A percentile compares a stretch with the other conserved stretches of the same genome.
phyloP scores from a whole-genome alignment of 1,284 basidiomycete genomes.

The Moesziomyces sp. region DNA sequence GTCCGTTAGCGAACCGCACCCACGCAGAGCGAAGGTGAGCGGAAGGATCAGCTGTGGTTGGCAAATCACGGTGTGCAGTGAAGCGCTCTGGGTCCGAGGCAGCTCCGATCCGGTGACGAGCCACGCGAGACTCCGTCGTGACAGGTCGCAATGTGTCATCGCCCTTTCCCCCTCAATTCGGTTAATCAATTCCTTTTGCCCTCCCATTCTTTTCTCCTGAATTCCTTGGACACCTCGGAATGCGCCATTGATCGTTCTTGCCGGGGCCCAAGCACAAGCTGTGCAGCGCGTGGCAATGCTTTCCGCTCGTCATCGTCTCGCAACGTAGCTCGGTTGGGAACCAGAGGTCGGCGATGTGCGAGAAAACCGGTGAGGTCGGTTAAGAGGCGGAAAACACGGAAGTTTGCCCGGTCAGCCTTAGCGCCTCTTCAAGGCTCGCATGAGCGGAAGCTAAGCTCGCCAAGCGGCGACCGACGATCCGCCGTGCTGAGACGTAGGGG shows the following conservation, averaged over 20 bases:
- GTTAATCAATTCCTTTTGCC: background rate
- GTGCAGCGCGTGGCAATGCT: no score
- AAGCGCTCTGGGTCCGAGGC: background rate
- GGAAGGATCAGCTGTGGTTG: background rate
- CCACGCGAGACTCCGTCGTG: background rate
- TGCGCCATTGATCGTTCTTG: no score
- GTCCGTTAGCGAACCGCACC: no score
- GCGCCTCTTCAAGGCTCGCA: background rate
- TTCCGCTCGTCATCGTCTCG: background rate
- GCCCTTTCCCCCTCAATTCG: background rate
- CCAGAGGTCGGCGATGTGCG: background rate
- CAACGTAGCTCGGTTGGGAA: background rate
- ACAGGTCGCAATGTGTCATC: background rate
- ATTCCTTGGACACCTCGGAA: no score
- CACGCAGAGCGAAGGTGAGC: background rate
- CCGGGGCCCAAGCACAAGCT: no score
- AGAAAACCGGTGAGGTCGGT: background rate
- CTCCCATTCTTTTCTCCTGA: no score
- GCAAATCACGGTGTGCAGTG: background rate
- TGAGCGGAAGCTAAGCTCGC: background rate
- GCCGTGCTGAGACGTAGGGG: background rate
- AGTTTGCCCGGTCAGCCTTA: background rate
- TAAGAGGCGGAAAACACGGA: background rate
- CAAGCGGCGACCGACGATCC: background rate
- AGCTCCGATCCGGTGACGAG: background rate